phyloP scores from a whole-genome alignment of 2,329 filamentous ascomycete species.

The Clonostachys rhizophaga region DNA sequence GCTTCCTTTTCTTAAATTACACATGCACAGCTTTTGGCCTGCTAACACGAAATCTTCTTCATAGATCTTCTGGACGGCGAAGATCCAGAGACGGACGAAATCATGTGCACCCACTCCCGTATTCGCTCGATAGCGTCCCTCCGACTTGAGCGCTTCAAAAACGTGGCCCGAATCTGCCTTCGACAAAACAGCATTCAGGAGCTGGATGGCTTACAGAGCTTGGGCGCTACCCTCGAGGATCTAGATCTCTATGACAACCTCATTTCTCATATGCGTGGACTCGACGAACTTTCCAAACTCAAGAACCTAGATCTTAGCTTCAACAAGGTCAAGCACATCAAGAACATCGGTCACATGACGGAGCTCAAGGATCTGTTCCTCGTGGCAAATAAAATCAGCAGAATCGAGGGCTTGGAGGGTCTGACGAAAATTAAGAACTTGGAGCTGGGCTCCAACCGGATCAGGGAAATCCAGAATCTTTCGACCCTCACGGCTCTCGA shows the following conservation, averaged over 20 bases:
- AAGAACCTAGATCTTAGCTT: slow-evolving; percentile 87
- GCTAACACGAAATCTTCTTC: background rate
- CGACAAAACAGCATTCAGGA: slow-evolving; percentile 85
- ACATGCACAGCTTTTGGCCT: background rate
- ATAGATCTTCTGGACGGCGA: slow-evolving; percentile 58
- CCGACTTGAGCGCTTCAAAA: slow-evolving; percentile 76
- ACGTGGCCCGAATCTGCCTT: slow-evolving; percentile 75
- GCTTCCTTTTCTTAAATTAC: background rate
- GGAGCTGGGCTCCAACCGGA: slow-evolving; percentile 88
- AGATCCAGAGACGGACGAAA: slow-evolving; percentile 63
- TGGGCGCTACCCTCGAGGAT: slow-evolving; percentile 69
- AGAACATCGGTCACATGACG: slow-evolving; percentile 73
- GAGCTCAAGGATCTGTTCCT: slow-evolving; percentile 83
- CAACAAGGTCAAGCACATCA: slow-evolving; percentile 99
- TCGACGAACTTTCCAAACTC: slow-evolving; percentile 73
- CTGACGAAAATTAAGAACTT: slow-evolving; percentile 74
- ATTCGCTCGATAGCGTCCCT: slow-evolving; percentile 74
- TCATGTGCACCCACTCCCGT: slow-evolving; percentile 86
- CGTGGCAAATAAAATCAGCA: slow-evolving; percentile 89
- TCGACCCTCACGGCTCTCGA: slow-evolving; percentile 74
- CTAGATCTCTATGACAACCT: slow-evolving; percentile 97
- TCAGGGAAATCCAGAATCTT: slow-evolving; percentile 83
- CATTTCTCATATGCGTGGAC: slow-evolving; percentile 77
- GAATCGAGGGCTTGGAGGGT: slow-evolving; percentile 78
- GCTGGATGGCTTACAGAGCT: slow-evolving; percentile 66